Percentiles rank a stretch among this genome's conserved stretches.
phyloP scores from a whole-genome alignment of 768 basidiomycete species.

The Fomitopsis serialis region DNA sequence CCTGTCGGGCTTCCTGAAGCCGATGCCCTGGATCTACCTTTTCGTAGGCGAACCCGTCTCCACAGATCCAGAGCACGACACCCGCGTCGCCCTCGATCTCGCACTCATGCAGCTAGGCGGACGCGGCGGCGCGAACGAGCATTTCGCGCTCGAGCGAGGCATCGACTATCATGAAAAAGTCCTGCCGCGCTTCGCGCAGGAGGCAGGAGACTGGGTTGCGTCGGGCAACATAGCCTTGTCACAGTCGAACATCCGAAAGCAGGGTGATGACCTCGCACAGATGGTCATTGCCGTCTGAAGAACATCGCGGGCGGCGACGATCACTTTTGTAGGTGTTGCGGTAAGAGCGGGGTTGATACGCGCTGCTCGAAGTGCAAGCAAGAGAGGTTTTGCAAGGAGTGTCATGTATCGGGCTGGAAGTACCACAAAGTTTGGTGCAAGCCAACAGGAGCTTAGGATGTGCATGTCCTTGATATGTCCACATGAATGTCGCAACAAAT shows the following conservation, averaged over 20 bases:
- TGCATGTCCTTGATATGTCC: background rate
- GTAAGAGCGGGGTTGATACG: constrained; percentile 13
- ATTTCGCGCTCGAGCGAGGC: constrained; percentile 17
- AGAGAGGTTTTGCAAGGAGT: constrained; percentile 13
- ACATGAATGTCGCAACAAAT: background rate
- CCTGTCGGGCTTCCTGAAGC: constrained; percentile 10
- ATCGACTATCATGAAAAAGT: constrained; percentile 15
- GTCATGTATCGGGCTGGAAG: constrained; percentile 15
- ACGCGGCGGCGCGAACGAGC: constrained; percentile 14
- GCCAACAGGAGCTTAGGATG: background rate
- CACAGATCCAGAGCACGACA: constrained; percentile 9
- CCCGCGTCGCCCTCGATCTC: constrained; percentile 14
- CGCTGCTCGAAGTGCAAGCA: constrained; percentile 17
- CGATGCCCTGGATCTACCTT: constrained; percentile 15
- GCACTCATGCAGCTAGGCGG: constrained; percentile 14
- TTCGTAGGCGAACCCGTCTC: constrained; percentile 10
- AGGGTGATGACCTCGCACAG: constrained; percentile 6
- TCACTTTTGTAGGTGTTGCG: constrained; percentile 18
- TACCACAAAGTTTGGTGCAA: constrained; percentile 16
- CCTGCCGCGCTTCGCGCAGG: constrained; percentile 9
- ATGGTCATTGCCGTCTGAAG: constrained; percentile 10
- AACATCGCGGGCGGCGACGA: constrained; percentile 11
- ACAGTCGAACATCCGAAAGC: constrained; percentile 5
- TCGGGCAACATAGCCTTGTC: constrained; percentile 9
- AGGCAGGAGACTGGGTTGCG: constrained; percentile 4